Evolutionary conservation across 331 rosid genomes (phyloP).

Genomic region (Cydonia oblonga): DNA sequence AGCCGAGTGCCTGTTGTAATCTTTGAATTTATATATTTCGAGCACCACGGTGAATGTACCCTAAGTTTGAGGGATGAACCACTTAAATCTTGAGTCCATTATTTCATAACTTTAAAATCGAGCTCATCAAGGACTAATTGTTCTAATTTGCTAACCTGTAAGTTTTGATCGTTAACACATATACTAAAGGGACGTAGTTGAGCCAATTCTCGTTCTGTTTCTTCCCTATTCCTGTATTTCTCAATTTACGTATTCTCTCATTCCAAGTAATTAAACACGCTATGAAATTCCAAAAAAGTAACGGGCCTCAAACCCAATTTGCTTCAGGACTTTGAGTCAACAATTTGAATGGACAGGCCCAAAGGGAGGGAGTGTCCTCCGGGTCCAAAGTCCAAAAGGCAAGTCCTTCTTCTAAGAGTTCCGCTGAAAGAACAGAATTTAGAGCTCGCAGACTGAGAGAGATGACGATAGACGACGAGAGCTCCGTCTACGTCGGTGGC

Average conservation of each 20-base stretch:
- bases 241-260: not conserved
- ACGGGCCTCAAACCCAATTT: not conserved
- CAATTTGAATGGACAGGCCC: not conserved
- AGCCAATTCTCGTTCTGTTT: too few species aligned
- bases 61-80: too few species aligned
- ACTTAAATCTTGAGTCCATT: too few species aligned
- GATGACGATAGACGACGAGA: slow-evolving; percentile 80
- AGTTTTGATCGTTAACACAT: too few species aligned
- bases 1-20: too few species aligned
- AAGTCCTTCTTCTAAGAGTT: not conserved
- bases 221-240: too few species aligned
- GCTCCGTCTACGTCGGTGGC: slow-evolving; percentile 80
- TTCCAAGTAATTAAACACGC: not conserved
- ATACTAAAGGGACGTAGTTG: too few species aligned
- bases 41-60: too few species aligned
- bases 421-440: not conserved
- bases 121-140: too few species aligned
- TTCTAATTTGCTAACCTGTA: too few species aligned
- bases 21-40: too few species aligned
- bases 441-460: not conserved
- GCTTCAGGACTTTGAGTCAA: not conserved
- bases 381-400: not conserved
- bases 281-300: not conserved
- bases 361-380: not conserved
- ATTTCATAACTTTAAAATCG: too few species aligned